A percentile compares a stretch with the other conserved stretches of the same genome.
These are phyloP conservation scores for Psilocybe cyanescens DNA, from an alignment of 768 basidiomycete species.

Conservation along the genomic window DNA sequence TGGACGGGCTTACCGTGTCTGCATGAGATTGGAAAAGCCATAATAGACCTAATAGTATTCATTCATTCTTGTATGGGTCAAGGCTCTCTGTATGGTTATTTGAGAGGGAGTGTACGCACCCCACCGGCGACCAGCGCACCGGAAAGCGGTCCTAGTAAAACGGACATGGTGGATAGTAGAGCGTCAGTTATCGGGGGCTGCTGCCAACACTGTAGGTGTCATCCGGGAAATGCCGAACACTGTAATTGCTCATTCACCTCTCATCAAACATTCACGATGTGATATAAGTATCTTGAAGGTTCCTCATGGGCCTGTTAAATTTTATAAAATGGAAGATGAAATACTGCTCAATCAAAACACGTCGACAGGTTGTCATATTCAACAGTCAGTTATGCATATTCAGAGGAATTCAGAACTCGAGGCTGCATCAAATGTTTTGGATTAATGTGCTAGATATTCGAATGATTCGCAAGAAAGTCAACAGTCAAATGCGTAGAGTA, in stretches of 20 bases:
- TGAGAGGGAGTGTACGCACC: conserved; percentile 36
- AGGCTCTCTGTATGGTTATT: not conserved
- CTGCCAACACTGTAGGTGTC: not conserved
- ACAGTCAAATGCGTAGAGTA: conserved; percentile 4
- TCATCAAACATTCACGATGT: too few relatives aligned
- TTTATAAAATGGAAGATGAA: too few relatives aligned
- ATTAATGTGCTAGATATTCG: conserved; percentile 14
- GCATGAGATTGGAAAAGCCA: conserved; percentile 69
- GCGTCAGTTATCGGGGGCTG: not conserved
- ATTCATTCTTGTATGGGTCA: not conserved
- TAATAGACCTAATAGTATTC: conserved; percentile 59
- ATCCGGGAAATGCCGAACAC: conserved; percentile 1
- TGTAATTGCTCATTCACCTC: too few relatives aligned
- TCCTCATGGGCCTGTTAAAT: too few relatives aligned
- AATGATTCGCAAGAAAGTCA: conserved; percentile 13
- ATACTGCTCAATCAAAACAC: too few relatives aligned
- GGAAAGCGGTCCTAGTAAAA: conserved; percentile 67
- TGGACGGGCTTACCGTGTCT: conserved; percentile 45
- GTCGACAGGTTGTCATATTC: too few relatives aligned
- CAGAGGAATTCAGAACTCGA: not conserved
- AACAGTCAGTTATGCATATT: not conserved
- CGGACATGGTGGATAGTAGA: conserved; percentile 47
- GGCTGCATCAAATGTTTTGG: conserved; percentile 15
- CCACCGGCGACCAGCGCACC: conserved; percentile 72
- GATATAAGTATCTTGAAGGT: too few relatives aligned